These are phyloP conservation scores for Heracleum sosnowskyi DNA, from an alignment of 129 eudicot genomes.

Conservation along the genomic window DNA sequence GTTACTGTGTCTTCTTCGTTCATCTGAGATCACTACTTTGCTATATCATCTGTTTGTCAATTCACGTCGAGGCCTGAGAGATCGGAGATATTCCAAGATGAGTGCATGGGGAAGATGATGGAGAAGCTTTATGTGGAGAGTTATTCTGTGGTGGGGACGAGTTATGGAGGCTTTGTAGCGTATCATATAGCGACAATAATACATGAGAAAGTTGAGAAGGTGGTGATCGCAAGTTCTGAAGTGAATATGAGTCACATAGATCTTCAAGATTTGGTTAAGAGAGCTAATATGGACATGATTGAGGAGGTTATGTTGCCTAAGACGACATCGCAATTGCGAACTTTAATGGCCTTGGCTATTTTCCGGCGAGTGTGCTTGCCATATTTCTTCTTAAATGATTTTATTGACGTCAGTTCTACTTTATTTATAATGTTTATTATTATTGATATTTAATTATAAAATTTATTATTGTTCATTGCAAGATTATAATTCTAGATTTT, in stretches of 20 bases:
- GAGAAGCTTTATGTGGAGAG: constrained; percentile 46
- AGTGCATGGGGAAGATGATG: constrained; percentile 40
- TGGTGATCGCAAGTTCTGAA: constrained; percentile 77
- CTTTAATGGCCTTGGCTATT: constrained; percentile 34
- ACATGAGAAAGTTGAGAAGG: constrained; percentile 70
- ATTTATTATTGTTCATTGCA: no score
- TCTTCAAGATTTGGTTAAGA: constrained; percentile 38
- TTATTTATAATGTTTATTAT: no score
- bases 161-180: constrained; percentile 84
- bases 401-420: constrained; percentile 33
- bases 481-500: no score
- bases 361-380: constrained; percentile 38
- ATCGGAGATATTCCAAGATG: constrained; percentile 66
- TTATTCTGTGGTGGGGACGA: constrained; percentile 64
- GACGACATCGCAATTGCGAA: constrained; percentile 47
- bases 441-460: no score
- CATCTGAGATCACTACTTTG: no score
- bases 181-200: constrained; percentile 54
- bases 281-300: constrained; percentile 38
- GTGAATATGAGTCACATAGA: constrained; percentile 52
- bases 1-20: no score
- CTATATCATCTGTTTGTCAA: no score
- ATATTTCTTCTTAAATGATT: constrained; percentile 63
- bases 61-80: constrained; percentile 37
- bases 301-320: constrained; percentile 66